A percentile compares a stretch with the other conserved stretches of the same genome.
Evolutionary conservation across 2,329 filamentous ascomycete species (phyloP).

Genomic region (Cytospora paraplurivora): DNA sequence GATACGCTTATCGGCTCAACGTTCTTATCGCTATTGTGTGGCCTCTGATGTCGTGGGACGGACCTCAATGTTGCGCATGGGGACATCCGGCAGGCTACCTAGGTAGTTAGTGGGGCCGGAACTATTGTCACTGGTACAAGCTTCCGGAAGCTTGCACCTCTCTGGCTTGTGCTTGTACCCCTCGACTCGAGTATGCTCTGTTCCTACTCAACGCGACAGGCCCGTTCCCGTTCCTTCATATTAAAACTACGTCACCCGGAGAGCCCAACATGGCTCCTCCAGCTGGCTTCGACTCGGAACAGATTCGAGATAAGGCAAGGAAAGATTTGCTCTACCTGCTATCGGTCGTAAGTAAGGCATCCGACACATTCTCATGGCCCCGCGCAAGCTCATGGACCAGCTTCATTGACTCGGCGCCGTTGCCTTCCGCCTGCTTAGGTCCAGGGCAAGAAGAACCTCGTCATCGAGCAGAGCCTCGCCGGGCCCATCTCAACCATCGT

Average conservation of each 20-base stretch:
- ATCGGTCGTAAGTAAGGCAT: slow-evolving; percentile 77
- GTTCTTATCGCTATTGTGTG: slow-evolving; percentile 7
- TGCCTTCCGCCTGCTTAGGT: slow-evolving; percentile 59
- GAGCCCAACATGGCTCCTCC: slow-evolving; percentile 69
- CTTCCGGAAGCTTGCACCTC: slow-evolving; percentile 16
- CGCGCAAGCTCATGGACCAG: slow-evolving; percentile 28
- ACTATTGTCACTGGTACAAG: not conserved
- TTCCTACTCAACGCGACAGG: not conserved
- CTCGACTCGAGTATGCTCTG: not conserved
- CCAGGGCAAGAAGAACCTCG: slow-evolving; percentile 96
- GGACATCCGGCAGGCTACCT: slow-evolving; percentile 13
- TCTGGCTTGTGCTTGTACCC: slow-evolving; percentile 1
- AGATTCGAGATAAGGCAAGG: slow-evolving; percentile 78
- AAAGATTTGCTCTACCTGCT: slow-evolving; percentile 89
- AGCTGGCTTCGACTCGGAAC: slow-evolving; percentile 70
- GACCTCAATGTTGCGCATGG: no score
- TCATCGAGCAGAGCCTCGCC: slow-evolving; percentile 87
- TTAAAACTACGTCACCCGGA: slow-evolving; percentile 42
- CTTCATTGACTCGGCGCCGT: slow-evolving; percentile 25
- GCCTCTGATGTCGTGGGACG: no score
- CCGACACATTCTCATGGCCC: slow-evolving; percentile 23
- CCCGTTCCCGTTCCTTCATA: not conserved
- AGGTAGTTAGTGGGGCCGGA: slow-evolving; percentile 1
- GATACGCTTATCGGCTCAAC: slow-evolving; percentile 6
- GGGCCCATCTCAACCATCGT: slow-evolving; percentile 88